phyloP scores from a whole-genome alignment of 192 early-diverging fungal species.

The Dissophora globulifera region DNA sequence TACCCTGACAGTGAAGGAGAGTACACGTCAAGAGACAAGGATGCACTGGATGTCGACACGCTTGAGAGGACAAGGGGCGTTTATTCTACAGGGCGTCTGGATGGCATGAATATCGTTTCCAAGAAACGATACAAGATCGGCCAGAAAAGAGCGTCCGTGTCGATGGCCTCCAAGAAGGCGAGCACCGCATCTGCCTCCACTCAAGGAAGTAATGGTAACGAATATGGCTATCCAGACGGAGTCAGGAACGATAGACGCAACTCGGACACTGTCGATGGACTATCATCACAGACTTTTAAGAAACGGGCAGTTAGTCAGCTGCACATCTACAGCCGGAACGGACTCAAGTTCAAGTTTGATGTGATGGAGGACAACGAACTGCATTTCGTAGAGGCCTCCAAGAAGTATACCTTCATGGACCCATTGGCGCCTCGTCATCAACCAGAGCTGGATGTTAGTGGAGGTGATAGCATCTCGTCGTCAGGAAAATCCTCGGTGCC shows the following conservation, averaged over 20 bases:
- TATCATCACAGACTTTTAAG: constrained; percentile 23
- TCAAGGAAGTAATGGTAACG: background rate
- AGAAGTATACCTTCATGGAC: constrained; percentile 54
- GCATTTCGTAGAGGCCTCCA: constrained; percentile 52
- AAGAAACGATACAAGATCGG: constrained; percentile 28
- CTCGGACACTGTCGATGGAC: constrained; percentile 5
- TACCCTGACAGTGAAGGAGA: constrained; percentile 47
- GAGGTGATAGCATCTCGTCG: constrained; percentile 5
- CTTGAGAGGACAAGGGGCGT: constrained; percentile 37
- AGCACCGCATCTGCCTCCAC: background rate
- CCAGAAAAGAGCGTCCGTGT: constrained; percentile 8
- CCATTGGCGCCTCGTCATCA: constrained; percentile 41
- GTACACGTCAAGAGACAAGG: constrained; percentile 49
- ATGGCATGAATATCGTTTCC: constrained; percentile 33
- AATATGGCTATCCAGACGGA: background rate
- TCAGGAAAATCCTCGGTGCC: constrained; percentile 8
- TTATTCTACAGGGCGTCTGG: constrained; percentile 37
- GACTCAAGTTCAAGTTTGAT: constrained; percentile 56
- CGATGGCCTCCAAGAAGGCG: constrained; percentile 1
- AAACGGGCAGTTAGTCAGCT: constrained; percentile 36
- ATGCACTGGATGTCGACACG: constrained; percentile 12
- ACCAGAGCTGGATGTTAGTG: constrained; percentile 22
- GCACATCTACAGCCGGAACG: constrained; percentile 49
- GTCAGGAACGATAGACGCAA: constrained; percentile 2
- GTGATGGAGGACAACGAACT: constrained; percentile 52